A percentile compares a stretch with the other conserved stretches of the same genome.
Evolutionary conservation across 768 basidiomycete genomes (phyloP).

Genomic region (Zangia roseola): DNA sequence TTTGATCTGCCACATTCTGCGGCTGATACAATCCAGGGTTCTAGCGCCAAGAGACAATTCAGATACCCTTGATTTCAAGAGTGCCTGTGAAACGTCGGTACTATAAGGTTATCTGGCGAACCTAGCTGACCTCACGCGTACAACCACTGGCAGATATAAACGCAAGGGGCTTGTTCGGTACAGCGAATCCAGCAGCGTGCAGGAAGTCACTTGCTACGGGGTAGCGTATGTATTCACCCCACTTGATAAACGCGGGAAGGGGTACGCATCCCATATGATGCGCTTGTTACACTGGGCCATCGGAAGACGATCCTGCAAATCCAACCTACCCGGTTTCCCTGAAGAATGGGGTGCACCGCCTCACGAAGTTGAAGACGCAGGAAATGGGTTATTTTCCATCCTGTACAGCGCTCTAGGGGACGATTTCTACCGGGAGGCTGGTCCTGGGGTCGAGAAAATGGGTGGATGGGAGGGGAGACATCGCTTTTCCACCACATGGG

Average conservation of each 20-base stretch:
- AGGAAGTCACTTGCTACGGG: conserved; percentile 46
- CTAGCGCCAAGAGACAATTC: conserved; percentile 53
- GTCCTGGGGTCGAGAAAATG: conserved; percentile 28
- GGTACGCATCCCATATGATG: conserved; percentile 68
- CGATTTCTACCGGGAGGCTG: conserved; percentile 43
- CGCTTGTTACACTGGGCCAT: conserved; percentile 57
- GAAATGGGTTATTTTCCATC: conserved; percentile 45
- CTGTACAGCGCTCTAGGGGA: conserved; percentile 55
- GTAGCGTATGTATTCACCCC: conserved; percentile 61
- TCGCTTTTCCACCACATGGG: conserved; percentile 41
- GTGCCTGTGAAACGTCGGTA: conserved; percentile 61
- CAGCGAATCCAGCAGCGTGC: conserved; percentile 17
- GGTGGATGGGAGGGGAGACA: conserved; percentile 46
- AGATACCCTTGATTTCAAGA: conserved; percentile 51
- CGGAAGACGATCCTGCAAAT: conserved; percentile 30
- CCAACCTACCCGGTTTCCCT: conserved; percentile 37
- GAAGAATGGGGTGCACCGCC: conserved; percentile 45
- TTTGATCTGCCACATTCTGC: neutral
- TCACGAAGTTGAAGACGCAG: conserved; percentile 28
- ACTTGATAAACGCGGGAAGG: conserved; percentile 44
- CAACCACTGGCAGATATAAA: conserved; percentile 33
- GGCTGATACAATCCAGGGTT: conserved; percentile 41
- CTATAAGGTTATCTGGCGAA: neutral
- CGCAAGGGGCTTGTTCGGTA: conserved; percentile 32
- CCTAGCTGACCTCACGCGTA: neutral